Conservation (phyloP, 2,329 filamentous ascomycete genomes). For the Magnaporthiopsis incrustans region DNA sequence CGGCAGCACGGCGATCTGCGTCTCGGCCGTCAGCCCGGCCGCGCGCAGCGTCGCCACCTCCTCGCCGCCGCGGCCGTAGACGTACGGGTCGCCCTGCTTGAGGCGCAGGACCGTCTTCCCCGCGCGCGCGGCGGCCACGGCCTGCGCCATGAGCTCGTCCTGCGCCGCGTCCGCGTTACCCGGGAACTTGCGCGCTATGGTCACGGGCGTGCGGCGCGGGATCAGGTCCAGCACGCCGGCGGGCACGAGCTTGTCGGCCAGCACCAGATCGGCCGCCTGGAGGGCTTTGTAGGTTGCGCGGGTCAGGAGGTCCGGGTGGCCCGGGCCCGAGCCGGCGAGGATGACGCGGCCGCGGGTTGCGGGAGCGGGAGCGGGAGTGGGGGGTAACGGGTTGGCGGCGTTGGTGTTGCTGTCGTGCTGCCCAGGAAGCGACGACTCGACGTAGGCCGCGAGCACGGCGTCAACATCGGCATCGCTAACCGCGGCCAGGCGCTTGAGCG, state of each 20-base stretch:
- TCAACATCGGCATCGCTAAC: slow-evolving; percentile 77
- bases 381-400: slow-evolving; percentile 11
- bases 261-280: slow-evolving; percentile 64
- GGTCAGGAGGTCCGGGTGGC: slow-evolving; percentile 86
- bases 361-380: slow-evolving; percentile 16
- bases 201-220: slow-evolving; percentile 78
- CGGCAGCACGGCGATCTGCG: slow-evolving; percentile 60
- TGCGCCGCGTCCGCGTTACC: slow-evolving; percentile 93
- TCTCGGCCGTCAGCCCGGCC: slow-evolving; percentile 54
- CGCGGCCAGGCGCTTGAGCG: slow-evolving; percentile 69
- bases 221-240: slow-evolving; percentile 80
- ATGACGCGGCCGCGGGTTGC: slow-evolving; percentile 59
- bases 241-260: slow-evolving; percentile 82
- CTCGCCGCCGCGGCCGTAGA: slow-evolving; percentile 92
- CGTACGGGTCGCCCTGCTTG: slow-evolving; percentile 94
- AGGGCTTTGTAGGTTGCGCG: slow-evolving; percentile 73
- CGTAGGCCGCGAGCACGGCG: slow-evolving; percentile 66
- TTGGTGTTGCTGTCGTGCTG: slow-evolving; percentile 17
- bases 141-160: slow-evolving; percentile 75
- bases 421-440: slow-evolving; percentile 17
- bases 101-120: slow-evolving; percentile 80
- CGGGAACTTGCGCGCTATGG: slow-evolving; percentile 94
- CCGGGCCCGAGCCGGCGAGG: slow-evolving; percentile 85
- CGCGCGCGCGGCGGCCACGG: slow-evolving; percentile 53
- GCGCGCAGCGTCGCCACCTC: slow-evolving; percentile 77